Evolutionary conservation across 2,329 filamentous ascomycete genomes (phyloP).

Genomic region (Cytospora piceicola): DNA sequence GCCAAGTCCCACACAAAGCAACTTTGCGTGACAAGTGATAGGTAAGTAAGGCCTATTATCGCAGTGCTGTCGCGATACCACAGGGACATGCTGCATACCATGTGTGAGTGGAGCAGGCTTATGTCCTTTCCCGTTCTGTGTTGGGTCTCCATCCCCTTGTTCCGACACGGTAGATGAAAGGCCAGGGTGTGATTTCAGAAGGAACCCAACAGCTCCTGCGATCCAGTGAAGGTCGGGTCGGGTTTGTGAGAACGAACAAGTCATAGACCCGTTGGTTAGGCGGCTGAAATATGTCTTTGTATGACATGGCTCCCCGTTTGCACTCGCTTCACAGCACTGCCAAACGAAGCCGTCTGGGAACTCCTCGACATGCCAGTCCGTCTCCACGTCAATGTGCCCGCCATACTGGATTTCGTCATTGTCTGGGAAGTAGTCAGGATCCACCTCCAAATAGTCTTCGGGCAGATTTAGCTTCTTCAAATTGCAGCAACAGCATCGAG

Average conservation of each 20-base stretch:
- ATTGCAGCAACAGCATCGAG: no score
- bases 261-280: no score
- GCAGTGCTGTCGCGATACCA: neutral
- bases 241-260: neutral
- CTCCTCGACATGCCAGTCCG: no score
- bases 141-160: neutral
- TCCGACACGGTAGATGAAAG: neutral
- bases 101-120: neutral
- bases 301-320: no score
- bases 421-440: no score
- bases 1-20: neutral
- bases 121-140: neutral
- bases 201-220: neutral
- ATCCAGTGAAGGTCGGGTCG: neutral
- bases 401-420: no score
- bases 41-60: no score
- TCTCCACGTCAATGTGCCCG: no score
- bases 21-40: neutral
- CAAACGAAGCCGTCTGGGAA: no score
- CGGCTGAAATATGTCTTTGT: neutral
- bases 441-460: no score
- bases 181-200: neutral
- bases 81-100: neutral
- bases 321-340: no score
- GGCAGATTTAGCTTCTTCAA: no score